Base-by-base conservation (phyloP, 805 yeast genomes). In the Yarrowia keelungensis region DNA sequence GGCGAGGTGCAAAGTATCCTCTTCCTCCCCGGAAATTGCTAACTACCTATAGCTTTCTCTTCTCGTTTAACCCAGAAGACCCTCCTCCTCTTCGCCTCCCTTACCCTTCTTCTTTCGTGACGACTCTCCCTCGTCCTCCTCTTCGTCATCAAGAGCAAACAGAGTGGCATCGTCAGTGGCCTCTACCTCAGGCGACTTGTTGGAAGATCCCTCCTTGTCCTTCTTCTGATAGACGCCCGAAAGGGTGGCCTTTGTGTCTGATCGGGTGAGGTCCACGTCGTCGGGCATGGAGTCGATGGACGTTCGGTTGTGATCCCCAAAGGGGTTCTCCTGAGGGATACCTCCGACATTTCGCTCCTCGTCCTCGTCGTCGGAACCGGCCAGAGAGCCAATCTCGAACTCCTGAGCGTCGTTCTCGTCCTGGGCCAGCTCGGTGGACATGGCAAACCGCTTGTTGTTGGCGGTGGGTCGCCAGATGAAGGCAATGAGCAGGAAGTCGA, bases 401-500 rank as follows among this genome's bases (percentile, higher is more conserved):
- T 87, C 89, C 51, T 86, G 92, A 12, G 85, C 90, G 45, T 85
- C 88, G 69, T 83, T 71, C 70, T 89, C 95, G 9, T 90, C 89
- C 72, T 97, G 95, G 14, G 84, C 77, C 54, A 95, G 82, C 80
- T 95, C 98, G 67, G 92, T 91, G 2, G 97, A 91, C 71, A 93
- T 93, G 12, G 98, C 98, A 75, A 95, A 85, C 86, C 96, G 89
- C 75, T 93, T 90, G 69, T 97, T 92, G 49, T 97, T 92, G 73
- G 90, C 95, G 0, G 98, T 94, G 67, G 99, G 99, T 79, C 99
- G 89, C 99, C 99, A 95, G 71, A 95, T 85, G 81, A 92, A 86
- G 5, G 97, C 91, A 71, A 95, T 83, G 10, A 92, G 86, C 74
- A 89, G 85, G 77, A 95, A 93, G 46, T 93, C 93, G 59, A 88